These are phyloP conservation scores for Didymella segeticola DNA, from an alignment of 2,329 filamentous ascomycete species.

Conservation along the genomic window DNA sequence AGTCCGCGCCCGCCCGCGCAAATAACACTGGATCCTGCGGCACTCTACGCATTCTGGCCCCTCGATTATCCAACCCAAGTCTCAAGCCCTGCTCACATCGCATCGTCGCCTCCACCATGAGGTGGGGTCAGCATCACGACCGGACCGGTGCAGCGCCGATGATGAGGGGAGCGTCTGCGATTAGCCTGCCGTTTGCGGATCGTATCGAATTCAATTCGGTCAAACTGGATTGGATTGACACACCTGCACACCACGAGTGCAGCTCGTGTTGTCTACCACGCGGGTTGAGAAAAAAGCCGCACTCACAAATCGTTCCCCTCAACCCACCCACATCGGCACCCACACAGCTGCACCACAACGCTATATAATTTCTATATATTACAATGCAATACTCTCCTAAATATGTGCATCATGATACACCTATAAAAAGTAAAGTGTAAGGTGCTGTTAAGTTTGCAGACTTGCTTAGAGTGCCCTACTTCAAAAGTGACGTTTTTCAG, in stretches of 20 bases:
- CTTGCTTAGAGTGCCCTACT: no score
- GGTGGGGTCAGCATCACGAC: constrained; percentile 21
- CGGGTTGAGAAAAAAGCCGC: no score
- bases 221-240: no score
- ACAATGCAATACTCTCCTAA: no score
- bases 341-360: no score
- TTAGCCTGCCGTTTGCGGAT: constrained; percentile 26
- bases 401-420: no score
- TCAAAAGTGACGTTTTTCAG: no score
- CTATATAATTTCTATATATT: no score
- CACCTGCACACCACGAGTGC: constrained; percentile 21
- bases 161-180: constrained; percentile 20
- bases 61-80: constrained; percentile 9
- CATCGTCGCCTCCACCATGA: constrained; percentile 13
- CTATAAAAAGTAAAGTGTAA: no score
- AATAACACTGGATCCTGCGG: constrained; percentile 26
- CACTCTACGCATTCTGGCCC: constrained; percentile 20
- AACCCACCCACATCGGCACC: no score
- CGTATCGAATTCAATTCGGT: constrained; percentile 19
- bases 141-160: constrained; percentile 18
- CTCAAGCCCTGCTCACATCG: constrained; percentile 19
- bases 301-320: no score
- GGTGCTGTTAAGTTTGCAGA: no score
- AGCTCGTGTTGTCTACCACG: constrained; percentile 19
- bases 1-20: constrained; percentile 23